Base-by-base conservation (phyloP, 176 grass and related monocot species). In the Phyllostachys edulis region DNA sequence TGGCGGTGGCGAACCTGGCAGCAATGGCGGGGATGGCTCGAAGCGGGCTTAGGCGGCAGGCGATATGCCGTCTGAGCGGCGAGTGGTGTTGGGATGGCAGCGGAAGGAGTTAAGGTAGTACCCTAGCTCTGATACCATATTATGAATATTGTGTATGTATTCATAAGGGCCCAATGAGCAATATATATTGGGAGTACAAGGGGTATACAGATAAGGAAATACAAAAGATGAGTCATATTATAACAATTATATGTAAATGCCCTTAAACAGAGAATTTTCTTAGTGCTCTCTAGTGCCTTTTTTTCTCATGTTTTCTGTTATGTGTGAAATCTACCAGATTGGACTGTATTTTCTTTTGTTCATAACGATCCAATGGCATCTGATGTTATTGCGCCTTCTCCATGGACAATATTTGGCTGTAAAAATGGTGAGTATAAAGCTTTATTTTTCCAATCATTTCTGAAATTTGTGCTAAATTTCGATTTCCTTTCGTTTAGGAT, bases 321-420 rank as follows among this genome's bases (percentile, higher is more conserved):
- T 69, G 5, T 83, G 62, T 73, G 32, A 80, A 52, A 41, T 36
- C 67, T 90, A 79, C 67, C 77, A 98, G 96, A 98, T 91, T 98
- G 96, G 96, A 98, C 96, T 57, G 80, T 92, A 84, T 95, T 93
- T 85, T 93, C 89, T 60, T 90, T 91, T 81, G 69, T 87, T 65
- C 87, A 98, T 82, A 79, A 92, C 1, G 96, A 98, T 79, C 96
- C 89, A 68, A 93, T 94, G 79, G 83, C 93, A 69, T 93, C 93
- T 85, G 96, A 98, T 82, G 96, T 95, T 66, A 90, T 98, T 74
- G 96, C 96, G 54, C 96, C 96, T 85, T 93, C 96, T 69, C 80
- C 91, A 29, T 98, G 96, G 96, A 93, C 85, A 85, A 95, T 98
- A 90, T 93, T 98, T 85, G 93, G 93, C 78, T 95, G 93, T 60